These are phyloP conservation scores for Stemphylium vesicarium DNA, from an alignment of 2,329 filamentous ascomycete species.

Conservation along the genomic window DNA sequence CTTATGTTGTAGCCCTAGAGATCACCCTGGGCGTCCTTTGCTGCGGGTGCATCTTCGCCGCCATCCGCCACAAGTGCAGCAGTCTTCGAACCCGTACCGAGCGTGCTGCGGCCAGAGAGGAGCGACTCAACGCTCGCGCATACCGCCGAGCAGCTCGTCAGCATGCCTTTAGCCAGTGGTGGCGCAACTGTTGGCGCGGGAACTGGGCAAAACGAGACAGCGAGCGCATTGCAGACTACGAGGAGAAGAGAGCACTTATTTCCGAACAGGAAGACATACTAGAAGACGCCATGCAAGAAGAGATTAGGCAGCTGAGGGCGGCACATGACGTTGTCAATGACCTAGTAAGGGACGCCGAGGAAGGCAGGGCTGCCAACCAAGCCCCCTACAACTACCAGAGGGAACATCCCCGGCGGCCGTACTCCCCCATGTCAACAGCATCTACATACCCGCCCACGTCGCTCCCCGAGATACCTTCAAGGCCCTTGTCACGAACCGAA, in stretches of 20 bases:
- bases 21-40: slow-evolving; percentile 54
- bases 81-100: slow-evolving; percentile 60
- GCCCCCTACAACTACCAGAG: slow-evolving; percentile 28
- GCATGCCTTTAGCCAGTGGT: slow-evolving; percentile 59
- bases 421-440: slow-evolving; percentile 37
- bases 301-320: slow-evolving; percentile 58
- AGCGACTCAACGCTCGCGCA: slow-evolving; percentile 58
- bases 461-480: slow-evolving; percentile 43
- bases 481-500: slow-evolving; percentile 46
- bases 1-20: slow-evolving; percentile 51
- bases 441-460: slow-evolving; percentile 41
- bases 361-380: slow-evolving; percentile 34
- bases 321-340: slow-evolving; percentile 61
- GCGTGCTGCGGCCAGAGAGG: slow-evolving; percentile 60
- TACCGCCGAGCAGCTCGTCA: slow-evolving; percentile 62
- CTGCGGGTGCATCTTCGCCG: slow-evolving; percentile 52
- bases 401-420: slow-evolving; percentile 19
- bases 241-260: slow-evolving; percentile 60
- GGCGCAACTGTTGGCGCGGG: slow-evolving; percentile 58
- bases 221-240: slow-evolving; percentile 51
- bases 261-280: slow-evolving; percentile 54
- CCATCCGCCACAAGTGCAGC: slow-evolving; percentile 57
- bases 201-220: slow-evolving; percentile 40
- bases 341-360: slow-evolving; percentile 51
- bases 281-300: slow-evolving; percentile 52